Evolutionary conservation across 805 yeast genomes (phyloP), one percentile per base, ranked within the genome.

Genomic region (Cyberlindnera maritima): DNA sequence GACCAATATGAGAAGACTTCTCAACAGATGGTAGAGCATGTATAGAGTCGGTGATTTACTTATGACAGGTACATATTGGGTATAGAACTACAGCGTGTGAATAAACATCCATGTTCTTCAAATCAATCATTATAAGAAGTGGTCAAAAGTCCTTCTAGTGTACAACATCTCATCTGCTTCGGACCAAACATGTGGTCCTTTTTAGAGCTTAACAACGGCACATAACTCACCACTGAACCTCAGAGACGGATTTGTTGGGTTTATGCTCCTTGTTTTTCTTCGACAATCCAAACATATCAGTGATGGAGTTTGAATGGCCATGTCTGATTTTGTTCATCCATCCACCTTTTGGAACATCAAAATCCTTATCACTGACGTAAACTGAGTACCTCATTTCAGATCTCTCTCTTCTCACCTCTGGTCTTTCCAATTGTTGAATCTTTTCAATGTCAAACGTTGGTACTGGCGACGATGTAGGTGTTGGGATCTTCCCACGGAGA

Each of bases 1-100:
- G 61, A 56, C 37, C 45, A 39, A 28, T 47, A 49, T 33, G 50
- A 45, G 20, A 59, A 59, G 40, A 59, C 58, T 13, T 48, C 62
- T 10, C 54, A 59, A 48, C 60, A 58, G 41, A 59, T 59, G 31
- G 50, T 58, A 32, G 61, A 58, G 36, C 56, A 35, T 19, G 25
- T 12, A 5, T 21, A 21, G 25, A 21, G 5, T 21, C n/a, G n/a
- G n/a, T n/a, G n/a, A n/a, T n/a, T n/a, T n/a, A n/a, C n/a, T n/a
- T n/a, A n/a, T n/a, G n/a, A n/a, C n/a, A n/a, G n/a, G n/a, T n/a
- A n/a, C n/a, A 21, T 21, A 21, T 21, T 21, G 9, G 5, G 25
- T 21, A 6, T 21, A 21, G 25, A 21, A 9, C 5, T 21, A n/a
- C n/a, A n/a, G n/a, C 9, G 25, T 21, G 25, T 21, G 9, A 21